Evolutionary conservation across 805 yeast genomes (phyloP), one percentile per base, ranked within the genome.

Genomic region (Tetrapisispora phaffii): DNA sequence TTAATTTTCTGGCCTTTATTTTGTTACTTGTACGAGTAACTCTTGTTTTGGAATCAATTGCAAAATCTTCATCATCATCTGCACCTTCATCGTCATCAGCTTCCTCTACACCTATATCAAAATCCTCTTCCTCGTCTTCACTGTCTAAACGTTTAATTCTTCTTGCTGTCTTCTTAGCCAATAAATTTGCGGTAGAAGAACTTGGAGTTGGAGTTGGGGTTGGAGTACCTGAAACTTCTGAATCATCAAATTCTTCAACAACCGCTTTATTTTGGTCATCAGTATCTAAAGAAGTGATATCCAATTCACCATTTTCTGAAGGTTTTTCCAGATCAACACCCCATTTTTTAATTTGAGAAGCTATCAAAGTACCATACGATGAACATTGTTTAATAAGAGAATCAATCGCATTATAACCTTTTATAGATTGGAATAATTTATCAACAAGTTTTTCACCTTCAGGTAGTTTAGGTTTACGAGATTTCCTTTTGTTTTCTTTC

Each of bases 371-470:
- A 46, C 97, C 95, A 52, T 84, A 81, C 16, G 76, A 75, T 9
- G 88, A 79, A 68, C 99, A 93, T 52, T 79, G 76, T 47, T 79
- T 79, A 49, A 93, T 86, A 52, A 93, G 70, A n/a, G 94, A 82
- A 55, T 90, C 97, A 37, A 93, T 95, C 0, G 98, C 97, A 49
- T 80, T 82, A 61, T 93, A 93, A 5, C 97, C 97, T 55, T 79
- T 77, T 50, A 93, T 70, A 15, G 87, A 82, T 50, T 74, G 68
- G 39, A 76, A 75, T 4, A 89, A 75, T 34, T 76, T 81, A 51
- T 82, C 90, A 20, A 87, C 75, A 41, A 86, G 72, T 57, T 77
- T 76, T 54, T 82, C 82, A 10, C 96, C 96, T 39, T 77, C 76
- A 5, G 82, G 71, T 59, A 76, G 78, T 45, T 65, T 71, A 48